Conservation (phyloP, 2,329 filamentous ascomycete species). For the Daldinia eschscholtzii region DNA sequence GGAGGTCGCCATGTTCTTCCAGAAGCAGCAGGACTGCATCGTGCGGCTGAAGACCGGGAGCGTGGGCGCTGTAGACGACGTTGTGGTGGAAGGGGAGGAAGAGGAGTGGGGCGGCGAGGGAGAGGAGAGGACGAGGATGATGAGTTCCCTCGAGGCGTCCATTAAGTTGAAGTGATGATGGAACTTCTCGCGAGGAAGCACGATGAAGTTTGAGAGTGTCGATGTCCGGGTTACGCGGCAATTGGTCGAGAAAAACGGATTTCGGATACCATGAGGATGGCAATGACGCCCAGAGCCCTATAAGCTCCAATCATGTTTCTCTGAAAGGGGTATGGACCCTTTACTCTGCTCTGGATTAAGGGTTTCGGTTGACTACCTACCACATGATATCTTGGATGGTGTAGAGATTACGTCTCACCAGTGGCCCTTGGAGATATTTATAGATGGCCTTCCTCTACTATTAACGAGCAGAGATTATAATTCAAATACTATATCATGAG, state of each 20-base stretch:
- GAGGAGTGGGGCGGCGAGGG: constrained; percentile 47
- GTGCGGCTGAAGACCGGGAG: constrained; percentile 73
- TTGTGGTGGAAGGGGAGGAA: constrained; percentile 61
- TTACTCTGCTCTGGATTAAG: no score
- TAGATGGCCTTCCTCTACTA: no score
- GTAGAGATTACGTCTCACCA: no score
- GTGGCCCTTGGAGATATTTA: no score
- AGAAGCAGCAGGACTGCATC: constrained; percentile 68
- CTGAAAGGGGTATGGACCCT: no score
- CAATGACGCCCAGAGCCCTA: no score
- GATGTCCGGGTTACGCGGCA: not conserved
- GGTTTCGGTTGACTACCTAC: no score
- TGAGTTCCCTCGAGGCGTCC: constrained; percentile 65
- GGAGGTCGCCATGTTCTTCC: constrained; percentile 73
- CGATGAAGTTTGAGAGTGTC: not conserved
- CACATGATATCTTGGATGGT: no score
- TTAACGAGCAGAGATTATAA: no score
- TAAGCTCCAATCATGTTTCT: no score
- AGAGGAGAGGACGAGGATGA: constrained; percentile 58
- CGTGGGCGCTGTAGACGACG: constrained; percentile 75
- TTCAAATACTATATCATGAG: no score
- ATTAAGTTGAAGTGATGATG: constrained; percentile 59
- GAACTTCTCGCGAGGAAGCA: not conserved
- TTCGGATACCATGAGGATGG: no score
- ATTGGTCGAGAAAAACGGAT: not conserved